phyloP scores from a whole-genome alignment of 257 asterid genomes.

The Solanum piurae region DNA sequence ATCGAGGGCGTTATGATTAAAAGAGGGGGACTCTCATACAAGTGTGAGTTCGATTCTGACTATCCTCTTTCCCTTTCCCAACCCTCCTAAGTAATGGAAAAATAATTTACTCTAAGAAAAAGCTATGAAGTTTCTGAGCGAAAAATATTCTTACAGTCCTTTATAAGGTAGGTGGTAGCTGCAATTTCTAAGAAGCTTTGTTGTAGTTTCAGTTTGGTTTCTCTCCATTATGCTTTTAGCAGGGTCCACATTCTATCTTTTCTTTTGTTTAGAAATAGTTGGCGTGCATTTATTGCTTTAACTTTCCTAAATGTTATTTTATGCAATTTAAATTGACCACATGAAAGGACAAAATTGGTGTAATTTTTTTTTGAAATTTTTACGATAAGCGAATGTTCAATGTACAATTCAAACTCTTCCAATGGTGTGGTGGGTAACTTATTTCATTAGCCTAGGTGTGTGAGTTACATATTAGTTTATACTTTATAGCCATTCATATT shows the following conservation, averaged over 20 bases:
- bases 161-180: not conserved
- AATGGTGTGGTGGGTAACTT: not conserved
- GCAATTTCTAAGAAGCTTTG: not conserved
- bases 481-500: not conserved
- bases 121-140: not conserved
- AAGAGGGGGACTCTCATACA: not conserved
- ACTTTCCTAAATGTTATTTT: not conserved
- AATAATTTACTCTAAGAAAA: not conserved
- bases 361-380: not conserved
- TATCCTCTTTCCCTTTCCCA: not conserved
- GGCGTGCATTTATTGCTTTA: not conserved
- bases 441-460: not conserved
- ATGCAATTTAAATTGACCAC: not conserved
- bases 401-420: not conserved
- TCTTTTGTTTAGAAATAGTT: not conserved
- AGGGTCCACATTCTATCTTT: not conserved
- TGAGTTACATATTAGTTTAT: not conserved
- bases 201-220: not conserved
- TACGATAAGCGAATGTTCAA: not conserved
- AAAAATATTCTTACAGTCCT: not conserved
- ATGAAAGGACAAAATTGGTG: not conserved
- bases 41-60: not conserved
- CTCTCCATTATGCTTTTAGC: not conserved
- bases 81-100: not conserved
- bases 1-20: not conserved